Evolutionary conservation across 78 protist genomes (phyloP), one percentile per base, ranked within the genome.

Genomic region (Goniomonas avonlea): DNA sequence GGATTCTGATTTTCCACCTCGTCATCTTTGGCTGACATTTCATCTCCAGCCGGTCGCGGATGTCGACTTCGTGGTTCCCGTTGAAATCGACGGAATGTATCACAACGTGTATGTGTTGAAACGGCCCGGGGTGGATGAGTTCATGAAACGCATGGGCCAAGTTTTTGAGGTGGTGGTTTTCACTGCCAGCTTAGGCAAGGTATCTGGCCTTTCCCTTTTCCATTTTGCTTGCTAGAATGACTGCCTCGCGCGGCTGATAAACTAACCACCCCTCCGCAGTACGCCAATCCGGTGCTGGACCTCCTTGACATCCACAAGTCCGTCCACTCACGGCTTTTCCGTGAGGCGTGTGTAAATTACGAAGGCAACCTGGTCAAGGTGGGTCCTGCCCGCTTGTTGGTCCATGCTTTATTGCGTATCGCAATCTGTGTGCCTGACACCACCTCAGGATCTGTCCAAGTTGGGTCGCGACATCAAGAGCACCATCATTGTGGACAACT

Each of bases 201-300:
- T 43, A 8, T n/a, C n/a, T n/a, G n/a, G n/a, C n/a, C n/a, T n/a
- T 8, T 69, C 84, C 25, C 78, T 77, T 0, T 63, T 77, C 1
- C 13, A 9, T 45, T 45, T 45, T 9, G 9, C 50, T 45, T 45
- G 50, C 13, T 45, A 13, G 50, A 13, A 45, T 45, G 50, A n/a
- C 50, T 9, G 25, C 50, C 50, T 45, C 50, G 50, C 25, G 50
- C 13, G 25, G 13, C 50, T 45, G 50, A 45, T 45, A 45, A n/a
- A n/a, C n/a, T n/a, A n/a, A n/a, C n/a, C n/a, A n/a, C n/a, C n/a
- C n/a, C n/a, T n/a, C n/a, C n/a, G 7, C 82, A 13, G 85, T 95
- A 95, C 66, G 98, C 98, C 23, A 86, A 90, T 77, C 95, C 96
- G 27, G 90, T 95, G 29, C 47, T 91, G 32, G 93, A 92, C 56